phyloP scores from a whole-genome alignment of 345 rosid genomes.

The Fremontodendron californicum region DNA sequence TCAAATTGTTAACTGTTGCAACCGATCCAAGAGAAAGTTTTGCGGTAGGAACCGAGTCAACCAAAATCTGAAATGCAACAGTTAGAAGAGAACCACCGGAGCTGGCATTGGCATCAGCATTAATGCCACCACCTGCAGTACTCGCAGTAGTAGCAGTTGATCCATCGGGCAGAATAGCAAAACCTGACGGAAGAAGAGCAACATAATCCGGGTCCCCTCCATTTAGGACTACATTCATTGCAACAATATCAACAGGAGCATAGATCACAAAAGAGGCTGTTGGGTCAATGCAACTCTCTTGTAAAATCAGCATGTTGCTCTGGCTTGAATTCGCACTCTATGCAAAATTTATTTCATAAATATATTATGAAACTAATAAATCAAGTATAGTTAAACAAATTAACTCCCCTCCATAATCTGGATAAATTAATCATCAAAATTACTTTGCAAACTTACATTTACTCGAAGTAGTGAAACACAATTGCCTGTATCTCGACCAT shows the following conservation, averaged over 20 bases:
- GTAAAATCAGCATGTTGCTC: constrained; percentile 54
- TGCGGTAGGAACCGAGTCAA: constrained; percentile 50
- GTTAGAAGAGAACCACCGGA: constrained; percentile 73
- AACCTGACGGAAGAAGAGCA: constrained; percentile 63
- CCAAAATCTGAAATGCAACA: constrained; percentile 75
- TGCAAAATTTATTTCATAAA: background rate
- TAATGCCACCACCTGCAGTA: constrained; percentile 16
- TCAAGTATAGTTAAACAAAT: background rate
- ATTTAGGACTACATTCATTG: constrained; percentile 40
- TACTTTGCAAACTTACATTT: constrained; percentile 33
- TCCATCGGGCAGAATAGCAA: constrained; percentile 60
- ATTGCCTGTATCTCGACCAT: constrained; percentile 79
- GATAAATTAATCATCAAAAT: background rate
- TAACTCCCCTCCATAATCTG: background rate
- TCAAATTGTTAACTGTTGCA: constrained; percentile 73
- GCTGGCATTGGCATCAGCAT: background rate
- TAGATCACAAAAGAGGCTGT: constrained; percentile 54
- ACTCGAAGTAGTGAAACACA: constrained; percentile 76
- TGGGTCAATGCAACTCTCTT: constrained; percentile 55
- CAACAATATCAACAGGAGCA: constrained; percentile 53
- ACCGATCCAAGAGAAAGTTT: constrained; percentile 70
- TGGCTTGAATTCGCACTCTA: constrained; percentile 47
- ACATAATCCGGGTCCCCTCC: constrained; percentile 55
- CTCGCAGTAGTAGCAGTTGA: constrained; percentile 9
- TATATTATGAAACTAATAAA: background rate